A percentile compares a stretch with the other conserved stretches of the same genome.
Conservation (phyloP, 805 yeast genomes). For the Huiozyma sinensis region DNA sequence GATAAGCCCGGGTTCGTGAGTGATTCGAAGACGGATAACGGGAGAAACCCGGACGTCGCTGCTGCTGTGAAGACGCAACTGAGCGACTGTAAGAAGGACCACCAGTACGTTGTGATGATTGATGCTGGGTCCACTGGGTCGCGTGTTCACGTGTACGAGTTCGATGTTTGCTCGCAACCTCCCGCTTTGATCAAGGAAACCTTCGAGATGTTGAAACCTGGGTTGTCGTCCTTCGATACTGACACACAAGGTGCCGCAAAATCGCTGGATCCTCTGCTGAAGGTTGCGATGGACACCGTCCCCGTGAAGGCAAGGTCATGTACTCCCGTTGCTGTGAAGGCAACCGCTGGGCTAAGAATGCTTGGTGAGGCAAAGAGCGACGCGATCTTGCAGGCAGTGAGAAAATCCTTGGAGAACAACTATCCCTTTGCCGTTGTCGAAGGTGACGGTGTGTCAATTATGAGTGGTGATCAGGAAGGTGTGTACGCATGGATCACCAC, state of each 20-base stretch:
- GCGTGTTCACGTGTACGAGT: constrained; percentile 86
- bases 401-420: constrained; percentile 59
- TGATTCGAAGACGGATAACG: constrained; percentile 11
- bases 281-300: constrained; percentile 62
- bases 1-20: constrained; percentile 19
- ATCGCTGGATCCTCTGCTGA: constrained; percentile 76
- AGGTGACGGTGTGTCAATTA: constrained; percentile 78
- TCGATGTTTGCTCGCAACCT: constrained; percentile 76
- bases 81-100: constrained; percentile 30
- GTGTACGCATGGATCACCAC: constrained; percentile 98
- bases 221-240: constrained; percentile 73
- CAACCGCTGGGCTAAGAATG: constrained; percentile 91
- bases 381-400: constrained; percentile 66
- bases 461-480: constrained; percentile 97
- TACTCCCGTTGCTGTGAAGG: constrained; percentile 93
- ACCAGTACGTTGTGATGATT: constrained; percentile 79
- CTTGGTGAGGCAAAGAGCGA: constrained; percentile 67
- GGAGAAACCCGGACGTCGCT: constrained; percentile 16
- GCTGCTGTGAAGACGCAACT: constrained; percentile 14
- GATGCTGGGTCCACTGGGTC: constrained; percentile 99
- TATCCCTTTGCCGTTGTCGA: constrained; percentile 89
- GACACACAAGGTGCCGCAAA: constrained; percentile 79
- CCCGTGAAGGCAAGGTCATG: constrained; percentile 67
- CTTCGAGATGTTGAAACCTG: constrained; percentile 86
- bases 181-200: constrained; percentile 72